Conservation (phyloP, 768 basidiomycete species). For the Mycena rosella region DNA sequence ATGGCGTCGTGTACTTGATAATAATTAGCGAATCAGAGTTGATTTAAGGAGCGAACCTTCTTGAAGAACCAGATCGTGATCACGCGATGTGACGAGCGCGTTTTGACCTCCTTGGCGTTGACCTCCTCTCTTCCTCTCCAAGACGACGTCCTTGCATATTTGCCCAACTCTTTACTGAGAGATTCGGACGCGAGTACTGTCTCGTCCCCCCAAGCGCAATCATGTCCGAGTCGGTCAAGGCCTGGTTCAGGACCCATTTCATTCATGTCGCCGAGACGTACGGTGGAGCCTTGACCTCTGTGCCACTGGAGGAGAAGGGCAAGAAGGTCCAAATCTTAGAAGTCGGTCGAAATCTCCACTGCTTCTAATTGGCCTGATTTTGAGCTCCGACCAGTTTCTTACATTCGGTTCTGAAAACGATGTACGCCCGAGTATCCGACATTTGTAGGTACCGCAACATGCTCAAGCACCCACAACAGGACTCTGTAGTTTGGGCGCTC, state of each 20-base stretch:
- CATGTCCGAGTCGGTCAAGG: constrained; percentile 41
- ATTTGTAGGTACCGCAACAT: background rate
- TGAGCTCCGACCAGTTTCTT: constrained; percentile 2
- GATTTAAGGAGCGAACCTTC: too few relatives aligned
- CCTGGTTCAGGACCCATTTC: constrained; percentile 74
- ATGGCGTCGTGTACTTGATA: too few relatives aligned
- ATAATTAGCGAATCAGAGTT: too few relatives aligned
- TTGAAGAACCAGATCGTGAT: too few relatives aligned
- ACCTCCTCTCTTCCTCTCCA: too few relatives aligned
- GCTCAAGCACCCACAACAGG: constrained; percentile 9
- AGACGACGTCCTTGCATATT: too few relatives aligned
- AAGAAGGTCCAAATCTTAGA: constrained; percentile 73
- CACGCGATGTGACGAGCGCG: too few relatives aligned
- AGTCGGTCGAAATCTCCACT: constrained; percentile 46
- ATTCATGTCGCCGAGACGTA: constrained; percentile 61
- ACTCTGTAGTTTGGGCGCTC: constrained; percentile 68
- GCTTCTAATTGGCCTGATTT: background rate
- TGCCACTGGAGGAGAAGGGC: constrained; percentile 51
- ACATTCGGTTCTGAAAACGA: constrained; percentile 23
- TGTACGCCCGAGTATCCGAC: background rate
- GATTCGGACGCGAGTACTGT: background rate
- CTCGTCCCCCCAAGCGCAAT: background rate
- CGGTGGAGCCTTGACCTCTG: constrained; percentile 58
- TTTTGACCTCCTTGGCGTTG: too few relatives aligned
- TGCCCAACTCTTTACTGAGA: too few relatives aligned